A percentile compares a stretch with the other conserved stretches of the same genome.
Evolutionary conservation across 192 early-diverging fungal genomes (phyloP).

Genomic region (Linnemannia zychae): DNA sequence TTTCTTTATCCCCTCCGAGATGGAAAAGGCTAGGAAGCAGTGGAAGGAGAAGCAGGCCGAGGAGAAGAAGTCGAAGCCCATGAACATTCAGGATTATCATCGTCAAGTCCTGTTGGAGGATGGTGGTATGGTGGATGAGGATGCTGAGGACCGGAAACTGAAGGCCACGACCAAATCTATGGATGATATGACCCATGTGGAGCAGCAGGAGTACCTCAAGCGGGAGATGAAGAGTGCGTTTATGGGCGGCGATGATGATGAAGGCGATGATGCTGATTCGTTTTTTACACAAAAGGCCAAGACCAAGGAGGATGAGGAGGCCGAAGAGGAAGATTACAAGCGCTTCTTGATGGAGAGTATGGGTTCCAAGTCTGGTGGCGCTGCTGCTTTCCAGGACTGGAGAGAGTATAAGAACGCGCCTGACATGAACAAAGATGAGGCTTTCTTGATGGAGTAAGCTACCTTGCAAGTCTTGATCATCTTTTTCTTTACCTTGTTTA

Average conservation of each 20-base stretch:
- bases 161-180: conserved; percentile 40
- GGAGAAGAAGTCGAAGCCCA: conserved; percentile 70
- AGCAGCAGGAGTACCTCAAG: conserved; percentile 89
- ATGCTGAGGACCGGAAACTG: conserved; percentile 60
- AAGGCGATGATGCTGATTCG: conserved; percentile 73
- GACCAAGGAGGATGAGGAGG: conserved; percentile 79
- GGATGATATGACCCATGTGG: conserved; percentile 73
- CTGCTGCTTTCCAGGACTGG: conserved; percentile 73
- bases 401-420: conserved; percentile 64
- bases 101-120: conserved; percentile 80
- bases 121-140: conserved; percentile 64
- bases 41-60: conserved; percentile 78
- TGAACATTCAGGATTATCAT: conserved; percentile 91
- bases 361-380: conserved; percentile 62
- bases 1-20: conserved; percentile 84
- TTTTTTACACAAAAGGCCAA: conserved; percentile 83
- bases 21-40: conserved; percentile 67
- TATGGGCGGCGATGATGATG: conserved; percentile 56
- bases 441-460: conserved; percentile 87
- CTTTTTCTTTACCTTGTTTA: neutral
- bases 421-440: conserved; percentile 64
- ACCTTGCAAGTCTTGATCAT: neutral
- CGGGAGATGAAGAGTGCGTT: conserved; percentile 73
- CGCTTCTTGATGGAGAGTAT: conserved; percentile 90
- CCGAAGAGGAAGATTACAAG: conserved; percentile 92